Evolutionary conservation across 78 protist species (phyloP), one percentile per base, ranked within the genome.

Genomic region (Bodo saltans): DNA sequence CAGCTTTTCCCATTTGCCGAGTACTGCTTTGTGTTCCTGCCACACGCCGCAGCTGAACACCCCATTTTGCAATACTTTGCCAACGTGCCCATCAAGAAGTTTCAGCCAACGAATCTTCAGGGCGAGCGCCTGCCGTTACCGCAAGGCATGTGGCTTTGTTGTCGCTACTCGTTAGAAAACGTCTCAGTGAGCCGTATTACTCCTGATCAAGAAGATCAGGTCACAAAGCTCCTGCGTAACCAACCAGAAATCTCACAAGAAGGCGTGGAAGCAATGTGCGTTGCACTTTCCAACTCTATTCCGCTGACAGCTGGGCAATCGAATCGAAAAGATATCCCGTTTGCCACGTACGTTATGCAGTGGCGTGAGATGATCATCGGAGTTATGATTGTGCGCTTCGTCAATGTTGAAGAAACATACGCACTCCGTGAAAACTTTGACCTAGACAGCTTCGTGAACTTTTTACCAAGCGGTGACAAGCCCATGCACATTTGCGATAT

Each of bases 11-110:
- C 40, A 35, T 35, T 0, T 12, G 0, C 11, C 3, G 78, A 69
- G 53, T 83, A 83, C 78, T 70, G 75, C 67, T 1, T 52, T 68
- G 3, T 83, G 37, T 35, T 76, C 33, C 72, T 83, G 3, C 86
- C 86, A 23, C 68, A 69, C 78, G 40, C 75, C 42, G 35, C 75
- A 37, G 29, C 67, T 25, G 78, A 83, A 60, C 75, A 28, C 42
- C 72, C 86, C 8, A 30, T 71, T 1, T 35, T 83, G 26, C 4
- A 32, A 74, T 8, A 1, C 74, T 71, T 69, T 29, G 1, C 68
- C 47, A 4, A 8, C 40, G 3, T 70, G 29, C 37, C 74, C 12
- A 30, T 17, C 39, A 81, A 81, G 69, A 39, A 68, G n/a, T n/a
- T n/a, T n/a, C n/a, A n/a, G n/a, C n/a, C n/a, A n/a, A n/a, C n/a